Base-by-base conservation (phyloP, 2,329 filamentous ascomycete genomes). In the Cryphonectria parasitica region DNA sequence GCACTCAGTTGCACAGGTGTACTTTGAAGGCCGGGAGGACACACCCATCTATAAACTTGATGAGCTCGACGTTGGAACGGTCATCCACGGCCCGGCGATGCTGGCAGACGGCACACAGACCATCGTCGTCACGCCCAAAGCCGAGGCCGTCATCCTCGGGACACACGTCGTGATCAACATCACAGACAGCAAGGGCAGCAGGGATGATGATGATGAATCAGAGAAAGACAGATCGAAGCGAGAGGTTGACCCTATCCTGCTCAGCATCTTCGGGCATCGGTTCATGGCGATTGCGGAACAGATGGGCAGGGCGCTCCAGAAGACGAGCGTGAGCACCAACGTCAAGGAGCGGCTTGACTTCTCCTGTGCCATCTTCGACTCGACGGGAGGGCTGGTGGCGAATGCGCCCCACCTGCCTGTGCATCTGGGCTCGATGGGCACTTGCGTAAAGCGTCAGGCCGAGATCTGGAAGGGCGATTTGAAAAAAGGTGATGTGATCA, bases 151-250 rank as follows among this genome's bases (percentile, higher is more conserved):
- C 34, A 85, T 97, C 43, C 90, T 97, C 25, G 87, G 93, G 73
- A 97, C 94, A 0, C 95, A 97, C 76, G 93, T 98, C 10, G 87
- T 98, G 8, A 95, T 98, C 77, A 94, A 97, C 74, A 87, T 96
- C 56, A 88, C 90, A 68, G 89, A 90, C 63, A 82, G 87, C 72
- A 78, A 67, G 73, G 84, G 77, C 36, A 75, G 76, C 68, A 69
- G 76, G 17, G 74, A 77, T 49, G 84, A 77, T 31, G 74, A 76
- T 68, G 69, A 77, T 19, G 74, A 77, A 43, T 68, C 80, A 74
- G 19, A 73, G 56, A 56, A 13, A 28, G 72, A 76, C 64, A 65
- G 72, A 0, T 73, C 76, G 5, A 78, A 80, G 68, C 76, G 79
- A 60, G 86, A 89, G 69, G 89, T 93, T 0, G 91, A 95, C 77